A percentile compares a stretch with the other conserved stretches of the same genome.
phyloP scores from a whole-genome alignment of 257 asterid genomes.

The Euphrasia confusa region DNA sequence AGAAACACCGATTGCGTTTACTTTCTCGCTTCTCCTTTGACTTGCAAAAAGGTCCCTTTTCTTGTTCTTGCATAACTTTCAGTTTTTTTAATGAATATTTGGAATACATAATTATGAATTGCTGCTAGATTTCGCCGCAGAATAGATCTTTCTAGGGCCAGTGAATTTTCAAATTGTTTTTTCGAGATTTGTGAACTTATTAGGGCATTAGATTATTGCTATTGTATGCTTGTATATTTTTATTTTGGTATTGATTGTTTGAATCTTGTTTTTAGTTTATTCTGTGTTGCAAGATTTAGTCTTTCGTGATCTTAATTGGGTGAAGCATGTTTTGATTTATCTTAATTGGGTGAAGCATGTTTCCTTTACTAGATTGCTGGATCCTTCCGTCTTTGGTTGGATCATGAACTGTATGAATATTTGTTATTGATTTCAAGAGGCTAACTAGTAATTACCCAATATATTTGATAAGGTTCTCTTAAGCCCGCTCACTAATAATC shows the following conservation, averaged over 20 bases:
- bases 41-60: conserved; percentile 81
- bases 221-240: neutral
- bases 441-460: neutral
- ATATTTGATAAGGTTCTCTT: conserved; percentile 12
- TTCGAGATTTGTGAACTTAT: neutral
- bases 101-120: neutral
- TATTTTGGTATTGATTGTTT: no score
- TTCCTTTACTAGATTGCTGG: no score
- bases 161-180: conserved; percentile 4
- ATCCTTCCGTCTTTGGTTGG: no score
- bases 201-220: neutral
- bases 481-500: neutral
- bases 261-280: no score
- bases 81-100: neutral
- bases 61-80: neutral
- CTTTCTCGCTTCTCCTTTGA: conserved; percentile 89
- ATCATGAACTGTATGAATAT: no score
- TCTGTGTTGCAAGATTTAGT: no score
- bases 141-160: conserved; percentile 20
- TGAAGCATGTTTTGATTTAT: no score
- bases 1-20: conserved; percentile 84
- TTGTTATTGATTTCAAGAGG: conserved; percentile 1
- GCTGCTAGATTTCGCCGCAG: conserved; percentile 10
- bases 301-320: neutral
- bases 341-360: no score